Percentiles rank a stretch among this genome's conserved stretches.
These are phyloP conservation scores for Pythium aristosporum DNA, from an alignment of 352 stramenopile genomes.

Conservation along the genomic window DNA sequence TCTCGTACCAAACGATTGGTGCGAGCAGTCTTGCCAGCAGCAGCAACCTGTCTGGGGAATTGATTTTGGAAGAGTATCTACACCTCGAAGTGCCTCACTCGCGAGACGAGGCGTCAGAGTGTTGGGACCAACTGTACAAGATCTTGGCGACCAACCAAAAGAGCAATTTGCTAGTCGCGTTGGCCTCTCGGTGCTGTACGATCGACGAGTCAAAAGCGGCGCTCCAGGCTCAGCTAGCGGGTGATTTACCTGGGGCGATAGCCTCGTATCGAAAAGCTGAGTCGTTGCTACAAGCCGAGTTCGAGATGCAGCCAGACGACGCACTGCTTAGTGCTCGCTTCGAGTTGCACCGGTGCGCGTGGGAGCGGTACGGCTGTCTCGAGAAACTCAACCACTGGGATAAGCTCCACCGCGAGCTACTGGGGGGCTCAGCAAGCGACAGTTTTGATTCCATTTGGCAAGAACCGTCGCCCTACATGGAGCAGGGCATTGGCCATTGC, in stretches of 20 bases:
- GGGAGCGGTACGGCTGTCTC: conserved; percentile 62
- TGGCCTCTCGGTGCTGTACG: conserved; percentile 52
- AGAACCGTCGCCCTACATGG: conserved; percentile 58
- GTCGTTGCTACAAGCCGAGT: conserved; percentile 37
- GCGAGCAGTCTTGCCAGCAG: conserved; percentile 61
- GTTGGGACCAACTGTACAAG: conserved; percentile 77
- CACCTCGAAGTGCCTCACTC: conserved; percentile 26
- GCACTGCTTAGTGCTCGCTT: conserved; percentile 30
- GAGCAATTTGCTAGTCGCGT: conserved; percentile 57
- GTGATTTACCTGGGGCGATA: conserved; percentile 70
- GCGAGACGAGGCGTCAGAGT: conserved; percentile 31
- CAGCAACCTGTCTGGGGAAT: conserved; percentile 54
- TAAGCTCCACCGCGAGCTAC: conserved; percentile 47
- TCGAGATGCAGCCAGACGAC: conserved; percentile 38
- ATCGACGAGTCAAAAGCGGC: conserved; percentile 55
- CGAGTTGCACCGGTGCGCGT: conserved; percentile 59
- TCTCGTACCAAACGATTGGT: conserved; percentile 45
- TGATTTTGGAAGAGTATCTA: conserved; percentile 67
- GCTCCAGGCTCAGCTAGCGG: conserved; percentile 59
- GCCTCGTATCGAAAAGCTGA: conserved; percentile 73
- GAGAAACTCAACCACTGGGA: conserved; percentile 75
- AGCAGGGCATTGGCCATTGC: conserved; percentile 61
- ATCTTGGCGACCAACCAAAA: conserved; percentile 65
- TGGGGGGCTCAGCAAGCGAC: conserved; percentile 1
- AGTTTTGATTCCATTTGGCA: conserved; percentile 50